Percentiles rank a stretch among this genome's conserved stretches.
phyloP scores from a whole-genome alignment of 352 stramenopile genomes.

The Achlya hypogyna region DNA sequence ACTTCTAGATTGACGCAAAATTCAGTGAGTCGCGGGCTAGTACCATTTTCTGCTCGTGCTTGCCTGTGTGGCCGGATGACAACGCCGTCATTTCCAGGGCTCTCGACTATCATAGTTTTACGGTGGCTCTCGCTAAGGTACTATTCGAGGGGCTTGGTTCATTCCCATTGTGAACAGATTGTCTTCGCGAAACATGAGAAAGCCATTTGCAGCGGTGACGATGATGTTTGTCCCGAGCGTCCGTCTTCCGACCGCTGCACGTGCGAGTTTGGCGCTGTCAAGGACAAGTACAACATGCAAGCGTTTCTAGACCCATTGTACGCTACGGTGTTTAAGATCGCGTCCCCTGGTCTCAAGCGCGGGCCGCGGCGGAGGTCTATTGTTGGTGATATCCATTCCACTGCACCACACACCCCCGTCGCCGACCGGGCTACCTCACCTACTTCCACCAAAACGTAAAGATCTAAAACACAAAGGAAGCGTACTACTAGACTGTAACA shows the following conservation, averaged over 20 bases:
- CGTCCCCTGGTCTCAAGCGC: not conserved
- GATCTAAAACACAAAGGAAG: no score
- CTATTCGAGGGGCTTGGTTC: constrained; percentile 50
- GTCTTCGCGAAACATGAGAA: constrained; percentile 27
- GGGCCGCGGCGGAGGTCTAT: not conserved
- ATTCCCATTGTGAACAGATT: constrained; percentile 26
- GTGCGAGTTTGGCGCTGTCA: constrained; percentile 21
- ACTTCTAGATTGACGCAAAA: constrained; percentile 26
- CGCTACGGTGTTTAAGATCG: constrained; percentile 28
- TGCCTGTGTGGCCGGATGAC: constrained; percentile 27
- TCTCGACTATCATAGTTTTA: not conserved
- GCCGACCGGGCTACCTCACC: no score
- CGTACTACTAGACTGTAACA: no score
- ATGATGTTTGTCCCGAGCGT: constrained; percentile 48
- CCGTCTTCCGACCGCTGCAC: constrained; percentile 36
- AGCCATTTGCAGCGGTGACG: constrained; percentile 34
- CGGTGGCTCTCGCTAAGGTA: constrained; percentile 24
- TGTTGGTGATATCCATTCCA: no score
- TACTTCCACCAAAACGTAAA: no score
- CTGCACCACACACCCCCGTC: no score
- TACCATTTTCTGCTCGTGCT: constrained; percentile 49
- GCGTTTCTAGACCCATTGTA: constrained; percentile 38
- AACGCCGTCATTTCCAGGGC: constrained; percentile 1
- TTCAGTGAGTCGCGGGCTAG: constrained; percentile 43
- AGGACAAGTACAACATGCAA: constrained; percentile 29